Conservation (phyloP, 2,329 filamentous ascomycete species). For the Beauveria medogensis region DNA sequence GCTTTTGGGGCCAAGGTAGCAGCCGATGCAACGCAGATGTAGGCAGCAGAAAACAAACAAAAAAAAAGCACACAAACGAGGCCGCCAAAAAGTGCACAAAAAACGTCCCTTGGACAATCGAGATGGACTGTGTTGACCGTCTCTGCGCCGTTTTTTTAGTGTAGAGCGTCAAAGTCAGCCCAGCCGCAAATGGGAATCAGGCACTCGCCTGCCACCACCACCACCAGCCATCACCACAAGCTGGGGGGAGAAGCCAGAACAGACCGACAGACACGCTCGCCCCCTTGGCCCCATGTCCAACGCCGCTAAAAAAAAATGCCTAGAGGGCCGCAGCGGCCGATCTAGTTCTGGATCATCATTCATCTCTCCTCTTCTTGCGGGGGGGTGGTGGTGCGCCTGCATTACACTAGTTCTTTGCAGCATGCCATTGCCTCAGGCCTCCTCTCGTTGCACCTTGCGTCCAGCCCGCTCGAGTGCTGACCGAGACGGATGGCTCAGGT, state of each 20-base stretch:
- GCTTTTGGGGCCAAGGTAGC: no score
- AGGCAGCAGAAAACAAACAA: not conserved
- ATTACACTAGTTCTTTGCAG: not conserved
- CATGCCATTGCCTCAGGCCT: no score
- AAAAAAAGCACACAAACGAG: not conserved
- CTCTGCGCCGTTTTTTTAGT: not conserved
- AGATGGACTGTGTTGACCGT: not conserved
- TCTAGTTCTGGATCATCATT: constrained; percentile 3
- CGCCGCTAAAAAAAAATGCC: not conserved
- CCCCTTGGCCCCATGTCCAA: not conserved
- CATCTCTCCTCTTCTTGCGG: not conserved
- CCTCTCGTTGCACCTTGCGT: no score
- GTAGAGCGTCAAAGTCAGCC: not conserved
- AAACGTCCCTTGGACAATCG: not conserved
- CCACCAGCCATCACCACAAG: not conserved
- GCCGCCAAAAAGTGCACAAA: not conserved
- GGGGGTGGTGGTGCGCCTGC: not conserved
- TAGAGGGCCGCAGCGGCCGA: not conserved
- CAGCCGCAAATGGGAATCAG: constrained; percentile 4
- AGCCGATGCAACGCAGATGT: not conserved
- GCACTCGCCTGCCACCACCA: not conserved
- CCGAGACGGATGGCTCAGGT: not conserved
- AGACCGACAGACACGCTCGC: no score
- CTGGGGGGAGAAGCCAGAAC: not conserved
- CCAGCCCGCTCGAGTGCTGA: not conserved